Evolutionary conservation across 768 basidiomycete species (phyloP).

Genomic region (Boletales sp.): DNA sequence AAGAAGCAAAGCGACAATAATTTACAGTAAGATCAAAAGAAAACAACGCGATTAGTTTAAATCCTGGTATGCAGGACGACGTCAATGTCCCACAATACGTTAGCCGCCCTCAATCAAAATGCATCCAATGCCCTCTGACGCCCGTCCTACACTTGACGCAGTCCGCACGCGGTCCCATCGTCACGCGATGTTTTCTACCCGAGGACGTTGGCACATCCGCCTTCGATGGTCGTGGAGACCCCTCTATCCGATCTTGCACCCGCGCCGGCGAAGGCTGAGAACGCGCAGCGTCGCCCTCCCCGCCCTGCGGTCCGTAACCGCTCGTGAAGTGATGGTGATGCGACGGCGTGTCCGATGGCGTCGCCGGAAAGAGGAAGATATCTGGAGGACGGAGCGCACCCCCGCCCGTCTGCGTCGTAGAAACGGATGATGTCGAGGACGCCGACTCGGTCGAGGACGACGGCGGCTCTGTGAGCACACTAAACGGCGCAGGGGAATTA

Average conservation of each 20-base stretch:
- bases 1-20: background rate
- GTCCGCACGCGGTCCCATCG: constrained; percentile 69
- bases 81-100: background rate
- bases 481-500: constrained; percentile 22
- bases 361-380: constrained; percentile 27
- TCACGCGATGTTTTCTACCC: constrained; percentile 46
- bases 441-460: constrained; percentile 19
- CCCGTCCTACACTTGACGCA: constrained; percentile 63
- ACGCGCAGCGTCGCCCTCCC: constrained; percentile 1
- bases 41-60: background rate
- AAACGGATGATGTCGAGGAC: constrained; percentile 13
- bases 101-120: constrained; percentile 43
- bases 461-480: constrained; percentile 22
- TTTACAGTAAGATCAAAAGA: background rate
- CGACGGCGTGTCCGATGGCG: constrained; percentile 20
- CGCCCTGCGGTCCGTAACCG: constrained; percentile 1
- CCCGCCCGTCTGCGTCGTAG: constrained; percentile 1
- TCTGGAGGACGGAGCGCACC: constrained; percentile 19
- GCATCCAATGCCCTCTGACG: constrained; percentile 71
- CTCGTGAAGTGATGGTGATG: constrained; percentile 10
- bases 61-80: constrained; percentile 1
- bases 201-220: constrained; percentile 13
- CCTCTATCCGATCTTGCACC: constrained; percentile 12
- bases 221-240: constrained; percentile 16
- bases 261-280: constrained; percentile 2